Evolutionary conservation across 2,329 filamentous ascomycete genomes (phyloP), one percentile per base, ranked within the genome.

Genomic region (Talaromyces sp.): DNA sequence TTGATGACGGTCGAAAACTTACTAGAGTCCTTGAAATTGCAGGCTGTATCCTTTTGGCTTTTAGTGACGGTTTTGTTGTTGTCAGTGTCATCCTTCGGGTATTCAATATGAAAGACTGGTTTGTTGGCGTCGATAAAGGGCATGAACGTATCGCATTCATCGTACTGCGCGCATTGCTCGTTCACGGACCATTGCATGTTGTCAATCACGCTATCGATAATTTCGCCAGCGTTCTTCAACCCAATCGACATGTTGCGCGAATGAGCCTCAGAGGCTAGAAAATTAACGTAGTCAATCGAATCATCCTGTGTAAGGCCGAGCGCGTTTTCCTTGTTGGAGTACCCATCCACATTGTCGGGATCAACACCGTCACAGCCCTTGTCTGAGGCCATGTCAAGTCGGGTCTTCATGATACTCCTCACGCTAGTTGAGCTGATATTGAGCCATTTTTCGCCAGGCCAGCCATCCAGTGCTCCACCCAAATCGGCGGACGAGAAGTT

Each of bases 51-150:
- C 64, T 77, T 69, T 63, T 74, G 64, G 21, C 63, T 61, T 3
- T 66, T 56, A 3, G 70, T 67, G 21, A 82, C 74, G 3, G 65
- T 61, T 0, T 69, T 61, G 43, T 68, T 60, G 57, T 74, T 74
- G 62, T 74, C 72, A 8, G 70, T 70, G 9, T 72, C 68, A 9
- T 77, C 79, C 50, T 81, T 76, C 2, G 85, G 85, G 67, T 90
- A 90, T 74, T 90, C 88, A 63, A 90, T 88, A 69, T 89, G 84
- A 70, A 90, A 89, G 32, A 90, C 87, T 1, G 88, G 87, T 71
- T 90, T 89, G 32, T 79, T 77, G 6, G 80, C 81, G 10, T 79
- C 66, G 59, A 87, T 80, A 67, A 89, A 89, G 3, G 80, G 72
- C 2, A 75, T 72, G 69, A 85, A 89, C 1, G 73, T 79, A 38